Evolutionary conservation across 805 yeast genomes (phyloP).

Genomic region (Scheffersomyces spartinae): DNA sequence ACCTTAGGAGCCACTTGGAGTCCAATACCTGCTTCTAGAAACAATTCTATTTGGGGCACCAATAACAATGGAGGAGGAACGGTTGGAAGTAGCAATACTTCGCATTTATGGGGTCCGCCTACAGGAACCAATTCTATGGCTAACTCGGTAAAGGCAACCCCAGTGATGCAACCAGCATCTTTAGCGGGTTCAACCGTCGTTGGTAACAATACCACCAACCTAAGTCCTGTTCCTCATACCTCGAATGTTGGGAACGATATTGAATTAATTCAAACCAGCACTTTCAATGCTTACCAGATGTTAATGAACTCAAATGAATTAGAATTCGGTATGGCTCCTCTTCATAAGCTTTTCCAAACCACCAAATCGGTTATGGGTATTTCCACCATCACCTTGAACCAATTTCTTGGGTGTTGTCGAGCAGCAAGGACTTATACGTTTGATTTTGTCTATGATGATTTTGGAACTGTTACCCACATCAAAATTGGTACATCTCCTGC

Average conservation of each 20-base stretch:
- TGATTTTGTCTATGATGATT: conserved; percentile 34
- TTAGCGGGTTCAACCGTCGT: no score
- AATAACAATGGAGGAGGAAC: conserved; percentile 2
- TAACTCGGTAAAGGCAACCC: not conserved
- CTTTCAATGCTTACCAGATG: conserved; percentile 26
- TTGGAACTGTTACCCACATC: conserved; percentile 32
- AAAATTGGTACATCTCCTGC: conserved; percentile 10
- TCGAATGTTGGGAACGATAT: conserved; percentile 12
- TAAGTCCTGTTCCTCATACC: conserved; percentile 1
- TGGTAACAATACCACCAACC: conserved; percentile 1
- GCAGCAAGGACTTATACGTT: conserved; percentile 19
- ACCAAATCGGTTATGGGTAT: conserved; percentile 17
- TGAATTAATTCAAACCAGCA: conserved; percentile 30
- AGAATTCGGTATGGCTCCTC: conserved; percentile 25
- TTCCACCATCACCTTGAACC: conserved; percentile 18
- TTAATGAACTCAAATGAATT: conserved; percentile 24
- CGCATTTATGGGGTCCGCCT: no score
- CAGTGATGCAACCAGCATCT: no score
- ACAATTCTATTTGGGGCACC: conserved; percentile 22
- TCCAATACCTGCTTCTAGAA: conserved; percentile 8
- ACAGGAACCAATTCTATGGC: not conserved
- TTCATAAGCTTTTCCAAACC: conserved; percentile 18
- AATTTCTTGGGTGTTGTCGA: conserved; percentile 15
- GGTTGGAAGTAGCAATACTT: no score
- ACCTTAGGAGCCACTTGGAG: conserved; percentile 1